Percentiles rank a stretch among this genome's conserved stretches.
Evolutionary conservation across 2,329 filamentous ascomycete species (phyloP).

Genomic region (Tolypocladium tropicale): DNA sequence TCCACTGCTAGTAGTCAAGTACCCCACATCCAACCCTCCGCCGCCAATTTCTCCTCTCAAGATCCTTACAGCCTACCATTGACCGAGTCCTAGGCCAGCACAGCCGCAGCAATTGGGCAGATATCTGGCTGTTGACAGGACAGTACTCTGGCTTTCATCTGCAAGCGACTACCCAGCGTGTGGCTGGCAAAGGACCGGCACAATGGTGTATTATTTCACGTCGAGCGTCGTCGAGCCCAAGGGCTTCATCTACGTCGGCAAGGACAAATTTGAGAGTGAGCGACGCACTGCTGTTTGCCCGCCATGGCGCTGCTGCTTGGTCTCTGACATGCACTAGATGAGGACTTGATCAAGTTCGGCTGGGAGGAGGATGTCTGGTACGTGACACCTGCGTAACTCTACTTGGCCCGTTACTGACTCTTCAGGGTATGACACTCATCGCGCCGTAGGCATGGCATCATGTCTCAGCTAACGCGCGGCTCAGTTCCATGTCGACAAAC

Average conservation of each 20-base stretch:
- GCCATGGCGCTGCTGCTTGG: neutral
- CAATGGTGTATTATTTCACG: slow-evolving; percentile 93
- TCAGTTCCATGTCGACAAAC: slow-evolving; percentile 94
- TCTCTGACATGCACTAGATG: slow-evolving; percentile 49
- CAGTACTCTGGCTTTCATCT: no score
- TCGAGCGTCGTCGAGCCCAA: slow-evolving; percentile 74
- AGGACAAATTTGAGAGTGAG: slow-evolving; percentile 98
- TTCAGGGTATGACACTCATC: slow-evolving; percentile 14
- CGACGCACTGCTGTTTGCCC: slow-evolving; percentile 1
- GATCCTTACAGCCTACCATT: neutral
- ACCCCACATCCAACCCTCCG: neutral
- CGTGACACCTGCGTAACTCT: slow-evolving; percentile 12
- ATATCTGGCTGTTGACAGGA: no score
- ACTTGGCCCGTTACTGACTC: slow-evolving; percentile 2
- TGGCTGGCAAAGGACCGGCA: neutral
- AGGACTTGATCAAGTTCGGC: slow-evolving; percentile 89
- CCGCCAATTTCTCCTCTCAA: neutral
- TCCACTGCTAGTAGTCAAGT: neutral
- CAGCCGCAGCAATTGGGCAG: neutral
- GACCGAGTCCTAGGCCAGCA: no score
- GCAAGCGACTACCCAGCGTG: neutral
- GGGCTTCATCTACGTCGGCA: slow-evolving; percentile 90
- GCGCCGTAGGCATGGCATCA: neutral
- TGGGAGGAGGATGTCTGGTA: slow-evolving; percentile 95
- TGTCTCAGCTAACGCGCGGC: neutral